Conservation (phyloP, 1,284 basidiomycete genomes). For the Porogramme epimiltina region DNA sequence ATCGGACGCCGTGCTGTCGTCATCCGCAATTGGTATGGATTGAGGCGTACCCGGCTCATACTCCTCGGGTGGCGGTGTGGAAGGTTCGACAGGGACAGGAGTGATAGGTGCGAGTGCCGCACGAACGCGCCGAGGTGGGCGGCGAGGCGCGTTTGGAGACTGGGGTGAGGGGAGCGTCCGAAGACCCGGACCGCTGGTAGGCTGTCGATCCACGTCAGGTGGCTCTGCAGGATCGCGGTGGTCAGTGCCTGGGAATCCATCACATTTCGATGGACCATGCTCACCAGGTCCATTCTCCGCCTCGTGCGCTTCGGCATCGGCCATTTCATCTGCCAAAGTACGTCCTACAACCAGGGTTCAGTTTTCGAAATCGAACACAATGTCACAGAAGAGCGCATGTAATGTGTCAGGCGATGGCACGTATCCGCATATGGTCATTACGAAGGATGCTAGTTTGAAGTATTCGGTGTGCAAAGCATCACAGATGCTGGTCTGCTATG, state of each 20-base stretch:
- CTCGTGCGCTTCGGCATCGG: neutral
- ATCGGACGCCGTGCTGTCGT: slow-evolving; percentile 20
- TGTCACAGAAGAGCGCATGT: too few relatives aligned
- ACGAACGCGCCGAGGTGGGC: neutral
- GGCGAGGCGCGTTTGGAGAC: slow-evolving; percentile 5
- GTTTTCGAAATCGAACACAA: too few relatives aligned
- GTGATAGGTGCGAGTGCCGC: neutral
- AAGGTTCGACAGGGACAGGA: neutral
- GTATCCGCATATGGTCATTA: too few relatives aligned
- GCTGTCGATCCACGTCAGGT: neutral
- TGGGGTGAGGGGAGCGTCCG: slow-evolving; percentile 9
- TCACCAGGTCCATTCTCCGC: neutral
- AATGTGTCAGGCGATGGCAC: too few relatives aligned
- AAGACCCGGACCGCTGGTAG: neutral
- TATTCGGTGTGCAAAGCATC: too few relatives aligned
- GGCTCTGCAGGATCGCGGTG: neutral
- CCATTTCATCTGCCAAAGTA: too few relatives aligned
- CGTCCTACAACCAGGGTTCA: too few relatives aligned
- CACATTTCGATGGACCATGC: neutral
- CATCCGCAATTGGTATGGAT: slow-evolving; percentile 17
- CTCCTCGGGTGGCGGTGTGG: neutral
- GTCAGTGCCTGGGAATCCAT: too few relatives aligned
- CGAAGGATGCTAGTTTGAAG: too few relatives aligned
- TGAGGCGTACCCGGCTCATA: slow-evolving; percentile 10
- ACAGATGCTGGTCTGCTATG: too few relatives aligned